Evolutionary conservation across 2,329 filamentous ascomycete species (phyloP).

Genomic region (Aspergillus flavus): DNA sequence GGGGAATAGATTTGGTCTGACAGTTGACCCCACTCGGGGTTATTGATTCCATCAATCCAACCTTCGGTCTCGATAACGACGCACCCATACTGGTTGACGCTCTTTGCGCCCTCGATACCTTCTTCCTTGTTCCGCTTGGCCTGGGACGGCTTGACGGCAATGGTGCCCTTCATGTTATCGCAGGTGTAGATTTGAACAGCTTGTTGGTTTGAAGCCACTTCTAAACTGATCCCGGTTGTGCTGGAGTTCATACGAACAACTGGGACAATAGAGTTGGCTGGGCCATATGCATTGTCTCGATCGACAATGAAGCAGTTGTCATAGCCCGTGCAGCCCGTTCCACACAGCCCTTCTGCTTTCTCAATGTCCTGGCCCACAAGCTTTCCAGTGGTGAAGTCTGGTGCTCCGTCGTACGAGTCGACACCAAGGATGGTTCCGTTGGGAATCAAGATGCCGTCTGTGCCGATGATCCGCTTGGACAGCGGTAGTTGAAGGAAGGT

Average conservation of each 20-base stretch:
- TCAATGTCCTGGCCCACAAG: conserved; percentile 71
- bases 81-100: conserved; percentile 72
- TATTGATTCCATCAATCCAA: conserved; percentile 91
- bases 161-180: conserved; percentile 70
- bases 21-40: conserved; percentile 78
- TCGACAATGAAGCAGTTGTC: conserved; percentile 62
- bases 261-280: conserved; percentile 38
- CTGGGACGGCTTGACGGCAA: conserved; percentile 46
- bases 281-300: conserved; percentile 39
- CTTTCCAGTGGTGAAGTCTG: conserved; percentile 75
- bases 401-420: conserved; percentile 59
- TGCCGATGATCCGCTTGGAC: conserved; percentile 47
- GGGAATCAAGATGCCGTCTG: conserved; percentile 68
- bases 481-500: conserved; percentile 50
- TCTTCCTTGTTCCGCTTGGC: conserved; percentile 58
- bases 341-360: conserved; percentile 72
- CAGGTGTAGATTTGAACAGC: conserved; percentile 90
- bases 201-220: conserved; percentile 80
- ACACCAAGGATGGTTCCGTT: conserved; percentile 75
- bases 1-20: conserved; percentile 46
- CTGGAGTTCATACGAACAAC: conserved; percentile 67
- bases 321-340: conserved; percentile 80
- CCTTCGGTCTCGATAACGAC: conserved; percentile 90
- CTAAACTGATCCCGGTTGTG: conserved; percentile 77
- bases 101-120: conserved; percentile 48